Evolutionary conservation across 768 basidiomycete genomes (phyloP), one percentile per base, ranked within the genome.

Genomic region (Russula vinacea): DNA sequence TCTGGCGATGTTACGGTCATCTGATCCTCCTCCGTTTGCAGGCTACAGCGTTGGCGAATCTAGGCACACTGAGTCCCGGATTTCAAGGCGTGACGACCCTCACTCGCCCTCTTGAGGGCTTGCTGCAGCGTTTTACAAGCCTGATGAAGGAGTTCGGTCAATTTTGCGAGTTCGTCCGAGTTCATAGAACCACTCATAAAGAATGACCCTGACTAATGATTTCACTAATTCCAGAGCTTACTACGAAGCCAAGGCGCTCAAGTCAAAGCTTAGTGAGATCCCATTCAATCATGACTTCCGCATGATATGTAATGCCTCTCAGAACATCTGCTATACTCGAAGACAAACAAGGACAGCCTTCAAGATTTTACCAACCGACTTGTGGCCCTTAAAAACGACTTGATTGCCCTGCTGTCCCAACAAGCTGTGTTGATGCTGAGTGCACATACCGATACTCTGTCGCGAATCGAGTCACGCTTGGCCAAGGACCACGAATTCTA

Each of bases 141-240:
- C 45, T 64, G 57, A 64, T 64, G 62, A 60, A 53, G 51, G 62
- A 64, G 26, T 64, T 64, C 22, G 62, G 62, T 35, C 57, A 54
- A 37, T 64, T 64, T 56, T 60, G 62, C 62, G 62, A 64, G 62
- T 64, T 5, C 17, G 62, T 58, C 37, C 1, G 44, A 44, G 42
- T 17, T 9, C n/a, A 50, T 3, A 45, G 6, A 24, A 5, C 19
- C 11, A 17, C 22, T 40, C 45, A 29, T 44, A 3, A 32, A 22
- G 10, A 7, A 29, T n/a, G 16, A 10, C 32, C 24, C 9, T 45
- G 44, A 59, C n/a, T 5, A 22, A 22, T 10, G 10, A 11, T 26
- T 59, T 58, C 56, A n/a, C n/a, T n/a, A 17, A 39, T 16, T 9
- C 22, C 22, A 64, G 62, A n/a, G 57, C 39, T 26, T 64, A 52